phyloP scores from a whole-genome alignment of 202 grass and related monocot genomes.

The Cymbopogon flexuosus region DNA sequence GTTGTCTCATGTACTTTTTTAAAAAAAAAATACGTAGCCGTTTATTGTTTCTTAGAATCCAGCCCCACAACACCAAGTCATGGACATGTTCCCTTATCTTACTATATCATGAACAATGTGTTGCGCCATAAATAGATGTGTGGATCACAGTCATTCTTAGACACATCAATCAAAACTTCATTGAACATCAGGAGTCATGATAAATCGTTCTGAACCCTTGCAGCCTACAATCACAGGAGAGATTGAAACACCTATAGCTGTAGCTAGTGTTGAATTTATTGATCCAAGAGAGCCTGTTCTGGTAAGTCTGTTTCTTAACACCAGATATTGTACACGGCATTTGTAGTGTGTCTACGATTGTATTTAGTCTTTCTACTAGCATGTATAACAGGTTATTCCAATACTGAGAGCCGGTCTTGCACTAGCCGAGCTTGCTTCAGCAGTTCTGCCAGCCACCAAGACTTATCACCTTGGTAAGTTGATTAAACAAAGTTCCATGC shows the following conservation, averaged over 20 bases:
- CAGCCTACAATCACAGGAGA: constrained; percentile 80
- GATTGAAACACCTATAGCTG: constrained; percentile 74
- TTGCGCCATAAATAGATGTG: not conserved
- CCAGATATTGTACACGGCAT: not conserved
- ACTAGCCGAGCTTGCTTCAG: constrained; percentile 70
- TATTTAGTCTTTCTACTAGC: constrained; percentile 39
- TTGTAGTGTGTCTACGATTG: constrained; percentile 23
- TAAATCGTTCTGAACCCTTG: constrained; percentile 6
- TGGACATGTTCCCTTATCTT: not conserved
- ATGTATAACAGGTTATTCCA: constrained; percentile 79
- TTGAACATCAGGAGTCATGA: too few relatives aligned
- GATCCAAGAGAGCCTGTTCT: constrained; percentile 81
- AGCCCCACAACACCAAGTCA: not conserved
- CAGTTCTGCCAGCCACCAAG: constrained; percentile 77
- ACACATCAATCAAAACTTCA: not conserved
- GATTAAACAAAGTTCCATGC: constrained; percentile 1
- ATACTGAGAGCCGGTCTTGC: constrained; percentile 93
- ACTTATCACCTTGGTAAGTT: constrained; percentile 92
- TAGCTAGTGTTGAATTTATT: constrained; percentile 85
- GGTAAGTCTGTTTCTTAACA: constrained; percentile 46
- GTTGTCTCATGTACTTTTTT: not conserved
- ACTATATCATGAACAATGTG: not conserved
- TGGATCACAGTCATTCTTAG: not conserved
- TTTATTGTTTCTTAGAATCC: not conserved
- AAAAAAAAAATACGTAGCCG: not conserved